Percentiles rank a stretch among this genome's conserved stretches.
These are phyloP conservation scores for Ascochyta fabae DNA, from an alignment of 2,329 filamentous ascomycete genomes.

Conservation along the genomic window DNA sequence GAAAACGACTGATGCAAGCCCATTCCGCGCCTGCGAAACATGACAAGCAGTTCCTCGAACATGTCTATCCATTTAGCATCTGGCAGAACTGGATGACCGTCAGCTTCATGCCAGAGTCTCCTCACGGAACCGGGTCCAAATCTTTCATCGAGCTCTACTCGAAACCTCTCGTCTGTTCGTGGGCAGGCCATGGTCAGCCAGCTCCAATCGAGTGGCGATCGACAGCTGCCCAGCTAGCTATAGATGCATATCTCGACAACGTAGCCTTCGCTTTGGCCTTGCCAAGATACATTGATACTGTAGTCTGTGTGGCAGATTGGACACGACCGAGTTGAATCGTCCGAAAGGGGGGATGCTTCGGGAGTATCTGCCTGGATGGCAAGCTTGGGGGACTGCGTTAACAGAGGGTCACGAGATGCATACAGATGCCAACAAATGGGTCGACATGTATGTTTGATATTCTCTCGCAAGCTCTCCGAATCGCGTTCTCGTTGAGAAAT, in stretches of 20 bases:
- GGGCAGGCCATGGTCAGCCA: constrained; percentile 19
- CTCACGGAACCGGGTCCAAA: constrained; percentile 22
- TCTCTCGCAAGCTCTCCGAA: constrained; percentile 15
- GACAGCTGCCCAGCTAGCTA: constrained; percentile 25
- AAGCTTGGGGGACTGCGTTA: constrained; percentile 25
- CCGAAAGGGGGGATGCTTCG: constrained; percentile 17
- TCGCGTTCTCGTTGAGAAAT: constrained; percentile 21
- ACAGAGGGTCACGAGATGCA: constrained; percentile 4
- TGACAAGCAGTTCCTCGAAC: constrained; percentile 11
- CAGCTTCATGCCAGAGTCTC: constrained; percentile 25
- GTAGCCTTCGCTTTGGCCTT: constrained; percentile 24
- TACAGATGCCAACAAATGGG: constrained; percentile 22
- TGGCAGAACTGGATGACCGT: constrained; percentile 10
- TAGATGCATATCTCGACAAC: constrained; percentile 20
- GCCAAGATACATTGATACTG: constrained; percentile 24
- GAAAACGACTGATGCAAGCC: constrained; percentile 11
- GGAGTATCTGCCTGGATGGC: constrained; percentile 16
- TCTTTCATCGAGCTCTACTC: constrained; percentile 15
- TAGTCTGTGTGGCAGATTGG: constrained; percentile 28
- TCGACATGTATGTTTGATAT: constrained; percentile 12
- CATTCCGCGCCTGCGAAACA: constrained; percentile 11
- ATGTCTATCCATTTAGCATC: constrained; percentile 12
- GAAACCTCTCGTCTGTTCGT: constrained; percentile 11
- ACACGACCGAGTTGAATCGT: constrained; percentile 26
- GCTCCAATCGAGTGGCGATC: constrained; percentile 26